A percentile compares a stretch with the other conserved stretches of the same genome.
Conservation (phyloP, 1,284 basidiomycete genomes). For the Fomitopsis betulina region DNA sequence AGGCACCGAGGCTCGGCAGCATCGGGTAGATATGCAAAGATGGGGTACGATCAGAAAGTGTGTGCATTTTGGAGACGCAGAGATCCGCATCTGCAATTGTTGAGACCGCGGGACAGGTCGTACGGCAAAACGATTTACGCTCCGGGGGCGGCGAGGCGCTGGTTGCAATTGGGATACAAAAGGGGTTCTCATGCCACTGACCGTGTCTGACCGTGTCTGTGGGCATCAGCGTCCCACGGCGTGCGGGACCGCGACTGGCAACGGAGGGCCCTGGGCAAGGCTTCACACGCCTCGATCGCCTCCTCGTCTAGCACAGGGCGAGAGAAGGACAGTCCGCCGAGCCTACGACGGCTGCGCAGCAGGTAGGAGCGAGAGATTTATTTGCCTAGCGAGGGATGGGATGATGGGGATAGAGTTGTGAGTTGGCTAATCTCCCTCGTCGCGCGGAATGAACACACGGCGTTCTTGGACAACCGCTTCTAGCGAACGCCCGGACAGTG, state of each 20-base stretch:
- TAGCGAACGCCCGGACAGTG: constrained; percentile 3
- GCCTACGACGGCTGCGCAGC: neutral
- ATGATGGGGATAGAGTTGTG: constrained; percentile 6
- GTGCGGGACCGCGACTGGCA: neutral
- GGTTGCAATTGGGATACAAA: neutral
- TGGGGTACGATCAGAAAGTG: constrained; percentile 19
- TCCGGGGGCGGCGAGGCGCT: neutral
- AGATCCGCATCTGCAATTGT: constrained; percentile 11
- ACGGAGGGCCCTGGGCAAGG: neutral
- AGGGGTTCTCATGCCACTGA: constrained; percentile 1
- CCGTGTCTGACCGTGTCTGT: neutral
- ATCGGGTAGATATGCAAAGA: constrained; percentile 20
- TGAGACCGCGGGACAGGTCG: constrained; percentile 15
- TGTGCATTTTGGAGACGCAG: constrained; percentile 6
- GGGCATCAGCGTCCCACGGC: neutral
- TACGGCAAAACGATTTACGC: constrained; percentile 3
- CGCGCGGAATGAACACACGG: constrained; percentile 6
- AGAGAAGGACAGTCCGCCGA: neutral
- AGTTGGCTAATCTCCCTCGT: constrained; percentile 9
- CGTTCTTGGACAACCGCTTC: constrained; percentile 4
- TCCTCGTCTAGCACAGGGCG: neutral
- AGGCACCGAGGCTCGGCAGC: constrained; percentile 26
- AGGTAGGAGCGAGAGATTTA: neutral
- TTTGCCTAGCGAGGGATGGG: constrained; percentile 1
- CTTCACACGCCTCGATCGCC: constrained; percentile 2